Evolutionary conservation across 2,329 filamentous ascomycete genomes (phyloP), one percentile per base, ranked within the genome.

Genomic region (Pseudogymnoascus sp.): DNA sequence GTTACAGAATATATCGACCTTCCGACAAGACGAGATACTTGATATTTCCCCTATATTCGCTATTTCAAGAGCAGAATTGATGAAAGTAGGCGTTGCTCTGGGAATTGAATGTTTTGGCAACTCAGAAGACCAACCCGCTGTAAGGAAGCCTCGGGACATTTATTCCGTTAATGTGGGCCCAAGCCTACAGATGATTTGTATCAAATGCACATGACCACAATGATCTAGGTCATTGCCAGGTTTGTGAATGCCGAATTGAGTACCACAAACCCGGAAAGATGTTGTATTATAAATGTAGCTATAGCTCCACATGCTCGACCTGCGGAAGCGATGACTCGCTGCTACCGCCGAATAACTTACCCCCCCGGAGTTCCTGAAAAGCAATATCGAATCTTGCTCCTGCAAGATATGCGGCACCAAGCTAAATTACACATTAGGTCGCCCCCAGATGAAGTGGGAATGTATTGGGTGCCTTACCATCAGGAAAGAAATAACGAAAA

Each of bases 331-430:
- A 16, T 40, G n/a, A 8, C 8, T 40, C 39, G 39, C 39, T 4
- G 61, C 64, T 69, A 29, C 61, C 76, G 29, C 61, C 76, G 75
- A 69, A 74, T 64, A 80, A 77, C 66, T 77, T 71, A 40, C 72
- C 71, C 63, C 81, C 74, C 64, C 68, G 80, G 67, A 89, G 69
- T 69, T 87, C 80, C 57, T 79, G 71, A 69, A 83, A 81, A 7
- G 87, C 83, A 66, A 88, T 78, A 74, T 96, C 91, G 75, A 96
- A 95, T 64, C 88, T 84, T 31, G 92, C 92, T 64, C 93, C 93
- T 67, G 93, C 81, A 61, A 89, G 77, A 83, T 86, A 96, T 8
- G 93, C 93, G 40, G 83, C 77, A 62, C 86, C 86, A 68, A 96
- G 77, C 93, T 97, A 69, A 62, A 62, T 16, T 18, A 18, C 39